phyloP scores from a whole-genome alignment of 2,329 filamentous ascomycete species.

The Alternaria alternata region DNA sequence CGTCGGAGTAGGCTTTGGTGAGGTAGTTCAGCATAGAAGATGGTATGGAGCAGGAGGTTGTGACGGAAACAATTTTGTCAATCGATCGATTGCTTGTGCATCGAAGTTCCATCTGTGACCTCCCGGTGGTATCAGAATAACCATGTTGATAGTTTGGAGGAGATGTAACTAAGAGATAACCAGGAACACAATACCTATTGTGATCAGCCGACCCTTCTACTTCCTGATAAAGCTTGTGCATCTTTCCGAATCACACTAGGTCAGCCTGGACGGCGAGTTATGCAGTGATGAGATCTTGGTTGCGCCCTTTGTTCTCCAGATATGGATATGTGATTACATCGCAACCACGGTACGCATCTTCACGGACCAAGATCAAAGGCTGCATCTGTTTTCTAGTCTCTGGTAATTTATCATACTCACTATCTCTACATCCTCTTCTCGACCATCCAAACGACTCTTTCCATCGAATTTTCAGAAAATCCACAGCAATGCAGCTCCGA shows the following conservation, averaged over 20 bases:
- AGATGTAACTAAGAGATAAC: neutral
- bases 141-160: too few species aligned
- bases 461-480: neutral
- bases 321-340: neutral
- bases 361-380: neutral
- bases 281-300: accelerated
- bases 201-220: neutral
- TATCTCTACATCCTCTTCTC: too few species aligned
- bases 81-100: too few species aligned
- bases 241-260: neutral
- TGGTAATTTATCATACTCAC: too few species aligned
- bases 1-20: neutral
- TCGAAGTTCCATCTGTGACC: too few species aligned
- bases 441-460: neutral
- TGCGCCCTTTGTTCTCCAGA: neutral
- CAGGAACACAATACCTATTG: neutral
- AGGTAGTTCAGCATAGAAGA: too few species aligned
- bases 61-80: too few species aligned
- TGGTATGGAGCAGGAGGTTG: neutral
- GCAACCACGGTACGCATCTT: neutral
- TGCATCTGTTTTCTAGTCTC: neutral
- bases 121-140: neutral
- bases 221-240: neutral
- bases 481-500: conserved; percentile 15
- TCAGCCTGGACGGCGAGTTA: neutral